Evolutionary conservation across 2,329 filamentous ascomycete species (phyloP).

Genomic region (Metarhizium sp.): DNA sequence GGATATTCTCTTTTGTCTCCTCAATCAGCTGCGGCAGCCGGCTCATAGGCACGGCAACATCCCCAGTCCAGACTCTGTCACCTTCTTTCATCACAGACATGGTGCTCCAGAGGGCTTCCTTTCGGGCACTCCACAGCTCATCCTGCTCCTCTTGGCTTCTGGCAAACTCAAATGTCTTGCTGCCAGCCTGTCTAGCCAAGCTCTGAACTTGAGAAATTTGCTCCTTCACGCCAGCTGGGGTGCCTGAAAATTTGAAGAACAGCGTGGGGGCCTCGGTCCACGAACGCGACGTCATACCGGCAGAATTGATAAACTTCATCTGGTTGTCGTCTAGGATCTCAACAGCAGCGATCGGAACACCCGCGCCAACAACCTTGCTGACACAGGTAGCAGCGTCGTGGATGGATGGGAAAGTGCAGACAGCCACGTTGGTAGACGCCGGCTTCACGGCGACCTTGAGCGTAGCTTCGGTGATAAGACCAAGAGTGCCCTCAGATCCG

Average conservation of each 20-base stretch:
- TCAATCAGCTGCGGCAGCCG: slow-evolving; percentile 67
- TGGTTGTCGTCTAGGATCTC: slow-evolving; percentile 89
- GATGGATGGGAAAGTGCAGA: slow-evolving; percentile 50
- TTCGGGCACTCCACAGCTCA: slow-evolving; percentile 75
- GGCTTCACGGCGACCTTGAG: slow-evolving; percentile 80
- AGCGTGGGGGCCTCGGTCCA: slow-evolving; percentile 70
- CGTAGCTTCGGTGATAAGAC: slow-evolving; percentile 83
- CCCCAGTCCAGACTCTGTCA: slow-evolving; percentile 78
- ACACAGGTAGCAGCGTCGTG: slow-evolving; percentile 72
- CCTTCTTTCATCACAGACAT: slow-evolving; percentile 55
- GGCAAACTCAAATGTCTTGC: slow-evolving; percentile 70
- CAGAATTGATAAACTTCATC: slow-evolving; percentile 62
- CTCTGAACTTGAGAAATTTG: slow-evolving; percentile 60
- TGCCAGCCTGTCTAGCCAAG: slow-evolving; percentile 51
- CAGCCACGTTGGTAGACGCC: slow-evolving; percentile 70
- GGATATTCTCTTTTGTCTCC: slow-evolving; percentile 47
- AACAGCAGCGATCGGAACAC: slow-evolving; percentile 80
- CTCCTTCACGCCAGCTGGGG: slow-evolving; percentile 62
- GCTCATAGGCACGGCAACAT: slow-evolving; percentile 76
- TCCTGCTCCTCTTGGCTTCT: slow-evolving; percentile 57
- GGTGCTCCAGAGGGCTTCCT: slow-evolving; percentile 76
- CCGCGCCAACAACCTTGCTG: slow-evolving; percentile 66
- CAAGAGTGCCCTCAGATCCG: slow-evolving; percentile 84
- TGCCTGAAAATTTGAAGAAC: slow-evolving; percentile 79
- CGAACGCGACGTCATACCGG: slow-evolving; percentile 53